Evolutionary conservation across 2,329 filamentous ascomycete genomes (phyloP).

Genomic region (Dendrostoma leiphaemia): DNA sequence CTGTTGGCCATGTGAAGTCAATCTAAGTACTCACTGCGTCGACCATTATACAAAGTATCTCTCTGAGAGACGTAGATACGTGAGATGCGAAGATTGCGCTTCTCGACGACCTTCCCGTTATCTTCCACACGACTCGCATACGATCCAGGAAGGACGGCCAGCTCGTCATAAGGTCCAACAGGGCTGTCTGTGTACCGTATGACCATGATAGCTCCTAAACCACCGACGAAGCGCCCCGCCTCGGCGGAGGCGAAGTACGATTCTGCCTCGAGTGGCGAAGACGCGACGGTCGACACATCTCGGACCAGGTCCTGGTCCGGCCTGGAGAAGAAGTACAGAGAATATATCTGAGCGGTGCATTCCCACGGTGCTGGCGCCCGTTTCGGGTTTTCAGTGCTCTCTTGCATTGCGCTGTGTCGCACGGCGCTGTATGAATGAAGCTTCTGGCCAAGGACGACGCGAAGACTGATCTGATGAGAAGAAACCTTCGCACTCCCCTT

Average conservation of each 20-base stretch:
- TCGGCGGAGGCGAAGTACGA: conserved; percentile 36
- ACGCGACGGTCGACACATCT: conserved; percentile 36
- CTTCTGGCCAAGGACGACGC: no score
- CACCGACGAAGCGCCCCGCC: conserved; percentile 39
- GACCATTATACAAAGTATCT: conserved; percentile 50
- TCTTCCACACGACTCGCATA: conserved; percentile 40
- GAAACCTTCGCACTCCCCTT: no score
- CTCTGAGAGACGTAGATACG: conserved; percentile 55
- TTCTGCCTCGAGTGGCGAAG: conserved; percentile 44
- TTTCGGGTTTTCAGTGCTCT: background rate
- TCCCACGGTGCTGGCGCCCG: conserved; percentile 39
- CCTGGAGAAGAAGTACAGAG: conserved; percentile 39
- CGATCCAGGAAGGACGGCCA: conserved; percentile 45
- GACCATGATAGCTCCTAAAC: conserved; percentile 49
- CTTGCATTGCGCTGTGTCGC: no score
- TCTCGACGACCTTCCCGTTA: conserved; percentile 30
- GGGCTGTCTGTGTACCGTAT: conserved; percentile 50
- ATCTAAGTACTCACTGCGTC: conserved; percentile 37
- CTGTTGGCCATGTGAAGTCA: background rate
- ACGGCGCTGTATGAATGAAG: no score
- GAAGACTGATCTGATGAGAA: no score
- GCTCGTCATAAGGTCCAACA: conserved; percentile 53
- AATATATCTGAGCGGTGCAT: conserved; percentile 43
- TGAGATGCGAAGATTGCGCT: conserved; percentile 42
- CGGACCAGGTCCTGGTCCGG: conserved; percentile 22